Conservation (phyloP, 2,329 filamentous ascomycete species). For the Microthyrium microscopicum region DNA sequence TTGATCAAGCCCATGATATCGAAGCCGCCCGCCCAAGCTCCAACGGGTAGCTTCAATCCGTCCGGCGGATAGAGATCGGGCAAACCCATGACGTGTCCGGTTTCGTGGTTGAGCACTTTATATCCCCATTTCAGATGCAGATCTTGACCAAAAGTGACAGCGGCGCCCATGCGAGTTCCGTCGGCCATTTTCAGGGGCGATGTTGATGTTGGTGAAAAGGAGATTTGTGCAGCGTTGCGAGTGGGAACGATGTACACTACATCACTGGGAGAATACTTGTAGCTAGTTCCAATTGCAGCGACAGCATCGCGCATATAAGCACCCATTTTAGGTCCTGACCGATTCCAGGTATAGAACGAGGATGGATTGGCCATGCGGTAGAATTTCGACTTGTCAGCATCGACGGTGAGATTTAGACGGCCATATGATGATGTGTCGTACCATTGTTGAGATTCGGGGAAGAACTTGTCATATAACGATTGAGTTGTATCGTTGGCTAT, state of each 20-base stretch:
- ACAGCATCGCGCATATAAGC: slow-evolving; percentile 10
- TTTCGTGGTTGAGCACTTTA: slow-evolving; percentile 11
- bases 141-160: slow-evolving; percentile 11
- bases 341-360: slow-evolving; percentile 1
- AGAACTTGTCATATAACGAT: background rate
- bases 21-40: slow-evolving; percentile 10
- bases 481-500: slow-evolving; percentile 3
- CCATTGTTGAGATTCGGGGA: background rate
- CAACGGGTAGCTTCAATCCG: background rate
- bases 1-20: slow-evolving; percentile 12
- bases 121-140: slow-evolving; percentile 7
- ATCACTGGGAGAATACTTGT: slow-evolving; percentile 8
- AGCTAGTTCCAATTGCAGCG: slow-evolving; percentile 5
- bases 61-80: slow-evolving; percentile 10
- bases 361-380: slow-evolving; percentile 3
- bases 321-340: background rate
- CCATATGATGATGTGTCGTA: slow-evolving; percentile 4
- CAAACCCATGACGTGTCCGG: slow-evolving; percentile 10
- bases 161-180: slow-evolving; percentile 7
- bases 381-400: slow-evolving; percentile 4
- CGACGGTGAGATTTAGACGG: background rate
- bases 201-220: slow-evolving; percentile 5
- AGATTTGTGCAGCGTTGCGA: slow-evolving; percentile 6
- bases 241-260: slow-evolving; percentile 10
- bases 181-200: slow-evolving; percentile 7